phyloP scores from a whole-genome alignment of 2,329 filamentous ascomycete genomes.

The Ophiostoma sp. region DNA sequence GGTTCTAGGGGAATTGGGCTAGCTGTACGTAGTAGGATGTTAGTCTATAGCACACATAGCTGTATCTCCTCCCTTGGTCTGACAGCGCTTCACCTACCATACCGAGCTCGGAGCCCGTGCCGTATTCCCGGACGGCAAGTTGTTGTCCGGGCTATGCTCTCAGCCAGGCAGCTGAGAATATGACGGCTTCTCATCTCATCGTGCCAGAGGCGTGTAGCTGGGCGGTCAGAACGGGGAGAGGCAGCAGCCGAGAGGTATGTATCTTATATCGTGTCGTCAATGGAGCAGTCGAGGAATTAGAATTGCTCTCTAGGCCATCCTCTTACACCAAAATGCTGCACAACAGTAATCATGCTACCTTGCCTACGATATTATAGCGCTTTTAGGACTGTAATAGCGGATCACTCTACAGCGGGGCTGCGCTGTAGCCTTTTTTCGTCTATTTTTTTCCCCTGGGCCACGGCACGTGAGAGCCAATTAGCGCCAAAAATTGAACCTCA shows the following conservation, averaged over 20 bases:
- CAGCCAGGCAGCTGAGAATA: slow-evolving; percentile 19
- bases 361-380: background rate
- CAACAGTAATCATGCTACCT: background rate
- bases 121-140: background rate
- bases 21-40: background rate
- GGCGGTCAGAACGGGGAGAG: background rate
- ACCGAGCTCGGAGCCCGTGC: background rate
- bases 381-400: background rate
- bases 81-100: background rate
- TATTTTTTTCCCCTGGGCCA: background rate
- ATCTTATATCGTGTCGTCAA: background rate
- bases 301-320: background rate
- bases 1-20: background rate
- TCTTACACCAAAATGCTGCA: background rate
- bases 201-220: slow-evolving; percentile 22
- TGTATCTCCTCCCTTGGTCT: background rate
- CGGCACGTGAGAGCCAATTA: slow-evolving; percentile 11
- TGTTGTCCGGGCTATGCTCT: slow-evolving; percentile 16
- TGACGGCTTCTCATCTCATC: slow-evolving; percentile 26
- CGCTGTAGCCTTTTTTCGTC: background rate
- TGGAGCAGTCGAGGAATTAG: background rate
- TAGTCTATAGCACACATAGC: background rate
- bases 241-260: background rate
- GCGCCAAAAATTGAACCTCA: slow-evolving; percentile 16
- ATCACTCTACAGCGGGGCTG: background rate